Evolutionary conservation across 306 rosid genomes (phyloP).

Genomic region (Sindora glabra): DNA sequence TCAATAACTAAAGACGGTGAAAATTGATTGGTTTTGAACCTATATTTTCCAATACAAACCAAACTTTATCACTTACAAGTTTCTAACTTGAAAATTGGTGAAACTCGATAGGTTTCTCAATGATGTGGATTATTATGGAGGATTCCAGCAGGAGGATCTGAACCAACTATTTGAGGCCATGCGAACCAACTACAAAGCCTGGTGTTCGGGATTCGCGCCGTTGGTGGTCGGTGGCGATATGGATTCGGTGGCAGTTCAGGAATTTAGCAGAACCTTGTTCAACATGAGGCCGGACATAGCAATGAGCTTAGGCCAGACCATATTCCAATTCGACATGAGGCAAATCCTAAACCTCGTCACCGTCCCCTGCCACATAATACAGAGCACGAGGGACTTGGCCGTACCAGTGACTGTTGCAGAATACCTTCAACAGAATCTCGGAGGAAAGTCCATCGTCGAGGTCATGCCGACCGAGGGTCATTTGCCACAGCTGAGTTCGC

Average conservation of each 20-base stretch:
- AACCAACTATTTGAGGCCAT: constrained; percentile 36
- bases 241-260: constrained; percentile 47
- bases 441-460: constrained; percentile 33
- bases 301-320: constrained; percentile 29
- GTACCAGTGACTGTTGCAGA: constrained; percentile 38
- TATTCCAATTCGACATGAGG: constrained; percentile 36
- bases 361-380: constrained; percentile 39
- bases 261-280: constrained; percentile 42
- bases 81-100: too few species aligned
- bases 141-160: constrained; percentile 42
- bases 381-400: constrained; percentile 41
- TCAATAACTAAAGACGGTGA: too few species aligned
- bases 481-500: constrained; percentile 43
- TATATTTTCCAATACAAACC: too few species aligned
- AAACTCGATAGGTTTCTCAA: constrained; percentile 13
- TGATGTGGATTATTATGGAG: constrained; percentile 41
- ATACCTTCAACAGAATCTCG: constrained; percentile 32
- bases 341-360: constrained; percentile 14
- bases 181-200: constrained; percentile 41
- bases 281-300: constrained; percentile 51
- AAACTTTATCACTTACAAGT: too few species aligned
- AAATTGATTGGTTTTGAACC: too few species aligned
- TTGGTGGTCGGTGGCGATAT: constrained; percentile 42
- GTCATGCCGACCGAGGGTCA: constrained; percentile 45
- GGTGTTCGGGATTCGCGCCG: constrained; percentile 50